Evolutionary conservation across 345 rosid genomes (phyloP).

Genomic region (Syzygium grande): DNA sequence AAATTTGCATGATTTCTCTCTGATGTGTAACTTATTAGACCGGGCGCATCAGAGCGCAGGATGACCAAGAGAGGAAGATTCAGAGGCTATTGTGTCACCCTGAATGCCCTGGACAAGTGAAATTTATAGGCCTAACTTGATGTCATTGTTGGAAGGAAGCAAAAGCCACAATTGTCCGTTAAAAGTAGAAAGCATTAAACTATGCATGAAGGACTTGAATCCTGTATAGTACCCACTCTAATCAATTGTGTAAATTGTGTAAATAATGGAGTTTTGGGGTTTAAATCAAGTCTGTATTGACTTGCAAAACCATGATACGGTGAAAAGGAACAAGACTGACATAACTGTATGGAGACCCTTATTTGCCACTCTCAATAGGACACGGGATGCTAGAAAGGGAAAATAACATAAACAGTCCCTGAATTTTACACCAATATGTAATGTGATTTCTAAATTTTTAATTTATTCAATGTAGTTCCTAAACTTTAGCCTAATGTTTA

Average conservation of each 20-base stretch:
- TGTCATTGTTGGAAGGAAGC: background rate
- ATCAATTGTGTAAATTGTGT: background rate
- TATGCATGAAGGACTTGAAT: background rate
- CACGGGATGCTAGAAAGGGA: background rate
- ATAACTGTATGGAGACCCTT: background rate
- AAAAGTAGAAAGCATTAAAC: background rate
- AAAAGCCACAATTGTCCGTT: background rate
- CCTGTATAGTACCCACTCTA: background rate
- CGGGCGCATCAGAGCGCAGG: background rate
- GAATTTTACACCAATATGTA: too few species aligned
- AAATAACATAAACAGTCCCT: too few species aligned
- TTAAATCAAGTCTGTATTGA: background rate
- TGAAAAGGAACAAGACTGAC: background rate
- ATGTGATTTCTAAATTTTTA: too few species aligned
- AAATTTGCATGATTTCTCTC: background rate
- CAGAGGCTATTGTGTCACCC: background rate
- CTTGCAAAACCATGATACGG: background rate
- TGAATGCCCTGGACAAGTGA: background rate
- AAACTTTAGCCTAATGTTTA: too few species aligned
- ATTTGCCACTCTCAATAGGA: too few species aligned
- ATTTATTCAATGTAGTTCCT: too few species aligned
- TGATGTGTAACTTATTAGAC: background rate
- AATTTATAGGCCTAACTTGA: background rate
- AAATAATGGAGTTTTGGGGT: background rate
- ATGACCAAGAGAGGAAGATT: background rate